Conservation (phyloP, 129 eudicot species). For the Flaveria ramosissima region DNA sequence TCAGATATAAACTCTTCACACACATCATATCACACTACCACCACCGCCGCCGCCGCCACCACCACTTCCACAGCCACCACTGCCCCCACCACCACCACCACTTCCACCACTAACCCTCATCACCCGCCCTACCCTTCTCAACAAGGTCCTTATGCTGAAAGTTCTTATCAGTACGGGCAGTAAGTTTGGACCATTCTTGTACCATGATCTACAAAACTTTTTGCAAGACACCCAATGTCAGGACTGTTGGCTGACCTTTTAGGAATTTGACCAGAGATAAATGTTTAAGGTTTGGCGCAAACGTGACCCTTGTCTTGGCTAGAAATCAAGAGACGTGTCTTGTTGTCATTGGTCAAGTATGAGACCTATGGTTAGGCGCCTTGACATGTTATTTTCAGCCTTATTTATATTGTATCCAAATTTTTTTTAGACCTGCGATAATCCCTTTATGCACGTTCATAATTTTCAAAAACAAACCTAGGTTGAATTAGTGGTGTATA, state of each 20-base stretch:
- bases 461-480: slow-evolving; percentile 14
- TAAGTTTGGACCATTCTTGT: slow-evolving; percentile 34
- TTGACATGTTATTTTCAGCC: slow-evolving; percentile 24
- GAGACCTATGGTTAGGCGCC: slow-evolving; percentile 30
- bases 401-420: slow-evolving; percentile 24
- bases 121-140: slow-evolving; percentile 45
- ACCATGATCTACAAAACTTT: slow-evolving; percentile 38
- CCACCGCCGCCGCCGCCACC: slow-evolving; percentile 1
- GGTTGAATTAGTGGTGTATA: not conserved
- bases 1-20: slow-evolving; percentile 41
- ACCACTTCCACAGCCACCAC: slow-evolving; percentile 8
- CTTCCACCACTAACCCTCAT: slow-evolving; percentile 30
- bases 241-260: slow-evolving; percentile 25
- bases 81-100: slow-evolving; percentile 17
- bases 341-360: slow-evolving; percentile 21
- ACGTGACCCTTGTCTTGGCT: slow-evolving; percentile 28
- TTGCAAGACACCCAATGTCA: slow-evolving; percentile 26
- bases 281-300: slow-evolving; percentile 21
- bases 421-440: not conserved
- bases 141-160: slow-evolving; percentile 48
- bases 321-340: slow-evolving; percentile 24
- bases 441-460: slow-evolving; percentile 7
- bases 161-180: slow-evolving; percentile 50
- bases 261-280: slow-evolving; percentile 32
- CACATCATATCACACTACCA: slow-evolving; percentile 41